Evolutionary conservation across 768 basidiomycete genomes (phyloP).

Genomic region (Boletus tylopilopsis): DNA sequence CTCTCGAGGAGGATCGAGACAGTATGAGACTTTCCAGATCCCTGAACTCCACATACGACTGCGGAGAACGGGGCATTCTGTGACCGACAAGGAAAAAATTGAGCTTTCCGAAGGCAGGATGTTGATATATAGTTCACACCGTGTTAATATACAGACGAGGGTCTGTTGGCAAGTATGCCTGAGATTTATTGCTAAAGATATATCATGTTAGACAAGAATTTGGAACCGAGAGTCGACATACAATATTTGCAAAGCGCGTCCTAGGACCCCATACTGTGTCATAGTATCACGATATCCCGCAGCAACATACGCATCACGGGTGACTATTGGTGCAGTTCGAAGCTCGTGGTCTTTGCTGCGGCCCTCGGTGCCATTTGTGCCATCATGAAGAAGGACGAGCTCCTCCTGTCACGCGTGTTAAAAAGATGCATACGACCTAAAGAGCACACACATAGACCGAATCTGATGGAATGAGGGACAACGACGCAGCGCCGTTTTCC

Average conservation of each 20-base stretch:
- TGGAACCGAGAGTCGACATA: constrained; percentile 24
- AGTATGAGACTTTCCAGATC: constrained; percentile 73
- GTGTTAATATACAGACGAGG: constrained; percentile 66
- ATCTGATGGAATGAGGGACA: constrained; percentile 4
- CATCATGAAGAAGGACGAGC: constrained; percentile 30
- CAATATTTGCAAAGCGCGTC: constrained; percentile 45
- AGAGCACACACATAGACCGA: constrained; percentile 23
- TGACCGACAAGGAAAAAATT: neutral
- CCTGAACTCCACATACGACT: constrained; percentile 74
- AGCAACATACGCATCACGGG: constrained; percentile 43
- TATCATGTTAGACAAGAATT: neutral
- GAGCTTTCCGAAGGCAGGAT: neutral
- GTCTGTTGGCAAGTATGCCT: constrained; percentile 36
- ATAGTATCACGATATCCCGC: constrained; percentile 32
- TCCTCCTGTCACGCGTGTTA: constrained; percentile 23
- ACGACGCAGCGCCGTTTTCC: neutral
- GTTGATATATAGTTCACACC: constrained; percentile 31
- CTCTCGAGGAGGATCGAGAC: constrained; percentile 66
- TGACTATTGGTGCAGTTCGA: constrained; percentile 49
- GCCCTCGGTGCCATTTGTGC: constrained; percentile 12
- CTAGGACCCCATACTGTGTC: constrained; percentile 63
- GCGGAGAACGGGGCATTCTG: constrained; percentile 76
- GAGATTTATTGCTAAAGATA: constrained; percentile 26
- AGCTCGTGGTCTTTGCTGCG: constrained; percentile 32
- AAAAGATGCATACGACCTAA: neutral